phyloP scores from a whole-genome alignment of 73 alveolate genomes.

The Tetrahymena elliotti region DNA sequence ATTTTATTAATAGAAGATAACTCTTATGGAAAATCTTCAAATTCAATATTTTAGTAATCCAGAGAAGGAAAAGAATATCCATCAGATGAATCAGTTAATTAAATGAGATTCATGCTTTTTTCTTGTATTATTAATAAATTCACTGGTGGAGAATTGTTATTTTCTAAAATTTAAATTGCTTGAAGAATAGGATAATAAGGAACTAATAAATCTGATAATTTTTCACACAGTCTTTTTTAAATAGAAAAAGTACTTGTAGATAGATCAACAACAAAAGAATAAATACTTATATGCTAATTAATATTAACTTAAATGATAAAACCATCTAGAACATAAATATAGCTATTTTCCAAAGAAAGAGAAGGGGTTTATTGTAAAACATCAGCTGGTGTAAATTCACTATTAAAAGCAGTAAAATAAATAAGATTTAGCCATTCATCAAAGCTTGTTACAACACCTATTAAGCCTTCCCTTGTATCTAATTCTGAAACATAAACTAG shows the following conservation, averaged over 20 bases:
- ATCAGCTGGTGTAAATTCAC: not conserved
- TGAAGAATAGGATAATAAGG: not conserved
- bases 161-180: not conserved
- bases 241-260: too few species aligned
- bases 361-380: not conserved
- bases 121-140: not conserved
- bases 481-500: not conserved
- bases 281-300: too few species aligned
- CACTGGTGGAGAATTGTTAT: not conserved
- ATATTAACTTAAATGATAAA: too few species aligned
- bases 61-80: not conserved
- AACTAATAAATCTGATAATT: not conserved
- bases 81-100: not conserved
- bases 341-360: not conserved
- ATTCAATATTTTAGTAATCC: not conserved
- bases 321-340: not conserved
- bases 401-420: not conserved
- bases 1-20: not conserved
- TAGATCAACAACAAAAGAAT: not conserved
- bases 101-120: not conserved
- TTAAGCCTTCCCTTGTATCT: not conserved
- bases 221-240: not conserved
- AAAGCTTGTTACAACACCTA: not conserved
- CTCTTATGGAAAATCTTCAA: not conserved
- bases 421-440: not conserved